Conservation (phyloP, 23 red algal species). For the Gracilaria vermiculophylla region DNA sequence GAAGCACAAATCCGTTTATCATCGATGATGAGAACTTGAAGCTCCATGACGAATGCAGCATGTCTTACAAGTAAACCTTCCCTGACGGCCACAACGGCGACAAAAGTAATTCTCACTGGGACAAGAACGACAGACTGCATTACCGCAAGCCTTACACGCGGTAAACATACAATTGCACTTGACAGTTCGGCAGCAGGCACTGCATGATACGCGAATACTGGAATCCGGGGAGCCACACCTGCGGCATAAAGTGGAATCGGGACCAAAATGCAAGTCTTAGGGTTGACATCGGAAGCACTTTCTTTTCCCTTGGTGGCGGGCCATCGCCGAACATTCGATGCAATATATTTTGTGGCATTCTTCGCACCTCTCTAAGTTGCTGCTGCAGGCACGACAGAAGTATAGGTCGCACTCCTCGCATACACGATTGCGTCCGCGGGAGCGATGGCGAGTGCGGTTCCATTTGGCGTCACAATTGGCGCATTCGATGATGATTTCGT, state of each 20-base stretch:
- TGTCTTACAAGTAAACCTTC: background rate
- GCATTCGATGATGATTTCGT: too few relatives aligned
- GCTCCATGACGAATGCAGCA: background rate
- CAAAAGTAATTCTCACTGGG: background rate
- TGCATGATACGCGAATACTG: background rate
- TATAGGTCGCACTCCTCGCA: too few relatives aligned
- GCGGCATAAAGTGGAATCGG: background rate
- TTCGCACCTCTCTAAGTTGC: too few relatives aligned
- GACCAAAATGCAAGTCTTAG: too few relatives aligned
- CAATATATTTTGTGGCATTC: background rate
- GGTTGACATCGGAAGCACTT: constrained; percentile 19
- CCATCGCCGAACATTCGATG: background rate
- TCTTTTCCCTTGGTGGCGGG: background rate
- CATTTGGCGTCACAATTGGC: too few relatives aligned
- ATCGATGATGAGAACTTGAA: background rate
- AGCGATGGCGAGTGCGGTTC: too few relatives aligned
- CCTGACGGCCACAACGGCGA: background rate
- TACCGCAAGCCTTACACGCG: background rate
- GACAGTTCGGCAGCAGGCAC: background rate
- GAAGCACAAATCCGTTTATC: background rate
- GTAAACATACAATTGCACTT: background rate
- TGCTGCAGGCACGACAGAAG: too few relatives aligned
- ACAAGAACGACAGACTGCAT: background rate
- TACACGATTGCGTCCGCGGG: too few relatives aligned
- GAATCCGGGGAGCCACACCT: background rate